A percentile compares a stretch with the other conserved stretches of the same genome.
phyloP scores from a whole-genome alignment of 495 filamentous ascomycete genomes.

The Talaromyces wortmannii region DNA sequence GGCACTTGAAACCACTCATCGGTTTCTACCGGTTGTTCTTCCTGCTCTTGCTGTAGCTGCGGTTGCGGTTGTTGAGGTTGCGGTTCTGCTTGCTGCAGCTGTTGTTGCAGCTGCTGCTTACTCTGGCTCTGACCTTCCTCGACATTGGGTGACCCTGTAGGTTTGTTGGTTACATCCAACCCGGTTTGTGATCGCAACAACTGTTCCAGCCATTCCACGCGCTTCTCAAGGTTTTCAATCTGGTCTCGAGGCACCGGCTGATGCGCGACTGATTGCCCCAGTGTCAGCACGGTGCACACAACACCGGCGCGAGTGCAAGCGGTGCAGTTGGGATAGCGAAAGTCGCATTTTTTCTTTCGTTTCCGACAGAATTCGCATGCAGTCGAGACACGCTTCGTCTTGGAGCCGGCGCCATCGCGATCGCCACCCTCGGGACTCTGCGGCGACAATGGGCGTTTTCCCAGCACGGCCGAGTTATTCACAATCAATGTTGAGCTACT shows the following conservation, averaged over 20 bases:
- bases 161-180: conserved; percentile 24
- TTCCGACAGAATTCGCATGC: conserved; percentile 49
- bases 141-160: conserved; percentile 24
- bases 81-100: background rate
- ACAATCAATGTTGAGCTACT: background rate
- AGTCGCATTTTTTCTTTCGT: conserved; percentile 50
- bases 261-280: conserved; percentile 33
- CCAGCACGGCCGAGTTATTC: background rate
- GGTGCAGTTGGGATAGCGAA: conserved; percentile 45
- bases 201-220: conserved; percentile 43
- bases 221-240: conserved; percentile 44
- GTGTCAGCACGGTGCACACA: conserved; percentile 40
- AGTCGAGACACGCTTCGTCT: conserved; percentile 34
- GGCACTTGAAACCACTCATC: conserved; percentile 40
- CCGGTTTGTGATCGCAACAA: conserved; percentile 32
- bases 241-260: conserved; percentile 39
- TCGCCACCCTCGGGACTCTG: conserved; percentile 1
- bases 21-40: conserved; percentile 9
- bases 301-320: conserved; percentile 45
- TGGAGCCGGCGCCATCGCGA: background rate
- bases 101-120: background rate
- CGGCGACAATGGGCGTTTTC: background rate
- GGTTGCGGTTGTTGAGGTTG: background rate
- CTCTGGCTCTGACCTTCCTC: background rate
- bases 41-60: background rate